These are phyloP conservation scores for Candida albicans DNA, from an alignment of 1,139 yeast species.

Conservation along the genomic window DNA sequence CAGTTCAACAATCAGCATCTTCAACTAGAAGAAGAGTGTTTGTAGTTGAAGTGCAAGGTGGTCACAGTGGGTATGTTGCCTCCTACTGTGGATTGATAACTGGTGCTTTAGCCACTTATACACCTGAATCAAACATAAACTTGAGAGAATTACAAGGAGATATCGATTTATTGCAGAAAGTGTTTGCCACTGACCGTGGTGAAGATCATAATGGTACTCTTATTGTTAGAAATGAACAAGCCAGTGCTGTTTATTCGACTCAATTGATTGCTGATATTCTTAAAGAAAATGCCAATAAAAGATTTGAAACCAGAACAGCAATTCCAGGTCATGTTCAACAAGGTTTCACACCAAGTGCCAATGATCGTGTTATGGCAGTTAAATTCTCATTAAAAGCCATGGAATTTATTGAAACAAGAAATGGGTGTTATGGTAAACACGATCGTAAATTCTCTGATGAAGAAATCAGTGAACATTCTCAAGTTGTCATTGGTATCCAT, in stretches of 20 bases:
- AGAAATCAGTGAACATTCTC: slow-evolving; percentile 21
- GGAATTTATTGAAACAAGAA: slow-evolving; percentile 59
- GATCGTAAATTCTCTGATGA: slow-evolving; percentile 12
- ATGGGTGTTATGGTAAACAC: slow-evolving; percentile 12
- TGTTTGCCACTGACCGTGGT: slow-evolving; percentile 76
- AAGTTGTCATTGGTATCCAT: slow-evolving; percentile 69
- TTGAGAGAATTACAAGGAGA: slow-evolving; percentile 61
- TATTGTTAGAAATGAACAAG: slow-evolving; percentile 66
- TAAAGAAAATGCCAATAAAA: slow-evolving; percentile 62
- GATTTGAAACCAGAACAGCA: slow-evolving; percentile 75
- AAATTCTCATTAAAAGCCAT: slow-evolving; percentile 71
- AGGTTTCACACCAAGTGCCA: slow-evolving; percentile 77
- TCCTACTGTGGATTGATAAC: slow-evolving; percentile 84
- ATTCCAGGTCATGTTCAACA: slow-evolving; percentile 85
- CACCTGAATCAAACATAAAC: slow-evolving; percentile 84
- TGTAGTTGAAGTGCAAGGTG: slow-evolving; percentile 97
- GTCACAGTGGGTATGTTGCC: slow-evolving; percentile 91
- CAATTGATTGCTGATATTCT: slow-evolving; percentile 68
- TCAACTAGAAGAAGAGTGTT: slow-evolving; percentile 93
- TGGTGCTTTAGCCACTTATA: slow-evolving; percentile 91
- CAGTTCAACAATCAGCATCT: slow-evolving; percentile 91
- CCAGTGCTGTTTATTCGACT: slow-evolving; percentile 67
- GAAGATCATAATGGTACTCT: slow-evolving; percentile 77
- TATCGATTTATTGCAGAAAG: slow-evolving; percentile 25
- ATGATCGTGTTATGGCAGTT: slow-evolving; percentile 72